Conservation (phyloP, 2,329 filamentous ascomycete species). For the Penicillium digitatum region DNA sequence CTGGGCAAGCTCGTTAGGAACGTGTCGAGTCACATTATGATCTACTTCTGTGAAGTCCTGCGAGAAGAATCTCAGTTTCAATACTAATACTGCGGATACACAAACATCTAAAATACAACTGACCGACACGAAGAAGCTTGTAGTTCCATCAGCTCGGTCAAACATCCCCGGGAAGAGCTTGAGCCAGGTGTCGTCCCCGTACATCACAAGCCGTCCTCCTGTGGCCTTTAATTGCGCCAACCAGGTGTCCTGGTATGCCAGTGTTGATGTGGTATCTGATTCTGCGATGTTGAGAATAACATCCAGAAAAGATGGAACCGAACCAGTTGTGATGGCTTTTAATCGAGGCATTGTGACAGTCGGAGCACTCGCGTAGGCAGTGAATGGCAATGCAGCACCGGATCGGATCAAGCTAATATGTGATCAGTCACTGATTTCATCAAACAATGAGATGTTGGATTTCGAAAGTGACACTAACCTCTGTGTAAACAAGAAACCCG, state of each 20-base stretch:
- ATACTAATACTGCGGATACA: background rate
- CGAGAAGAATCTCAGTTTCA: constrained; percentile 13
- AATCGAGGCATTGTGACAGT: constrained; percentile 98
- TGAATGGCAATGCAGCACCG: constrained; percentile 85
- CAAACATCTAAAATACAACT: constrained; percentile 39
- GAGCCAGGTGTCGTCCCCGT: constrained; percentile 96
- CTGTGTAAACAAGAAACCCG: constrained; percentile 84
- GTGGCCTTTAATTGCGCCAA: constrained; percentile 83
- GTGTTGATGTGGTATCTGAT: constrained; percentile 81
- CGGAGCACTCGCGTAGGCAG: constrained; percentile 89
- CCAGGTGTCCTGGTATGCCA: constrained; percentile 91
- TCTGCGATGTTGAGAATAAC: constrained; percentile 96
- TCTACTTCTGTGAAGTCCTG: constrained; percentile 98
- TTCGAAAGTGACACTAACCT: constrained; percentile 50
- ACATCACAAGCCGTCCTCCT: constrained; percentile 80
- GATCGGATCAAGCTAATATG: constrained; percentile 68
- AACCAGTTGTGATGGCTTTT: constrained; percentile 95
- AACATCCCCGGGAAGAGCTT: constrained; percentile 92
- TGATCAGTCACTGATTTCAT: constrained; percentile 5
- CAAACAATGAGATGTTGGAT: background rate
- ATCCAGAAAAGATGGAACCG: constrained; percentile 96
- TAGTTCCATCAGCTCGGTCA: constrained; percentile 81
- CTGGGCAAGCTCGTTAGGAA: constrained; percentile 68
- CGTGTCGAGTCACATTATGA: constrained; percentile 90
- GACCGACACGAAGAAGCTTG: constrained; percentile 96